Conservation (phyloP, 352 stramenopile genomes). For the Phytophthora pisi region DNA sequence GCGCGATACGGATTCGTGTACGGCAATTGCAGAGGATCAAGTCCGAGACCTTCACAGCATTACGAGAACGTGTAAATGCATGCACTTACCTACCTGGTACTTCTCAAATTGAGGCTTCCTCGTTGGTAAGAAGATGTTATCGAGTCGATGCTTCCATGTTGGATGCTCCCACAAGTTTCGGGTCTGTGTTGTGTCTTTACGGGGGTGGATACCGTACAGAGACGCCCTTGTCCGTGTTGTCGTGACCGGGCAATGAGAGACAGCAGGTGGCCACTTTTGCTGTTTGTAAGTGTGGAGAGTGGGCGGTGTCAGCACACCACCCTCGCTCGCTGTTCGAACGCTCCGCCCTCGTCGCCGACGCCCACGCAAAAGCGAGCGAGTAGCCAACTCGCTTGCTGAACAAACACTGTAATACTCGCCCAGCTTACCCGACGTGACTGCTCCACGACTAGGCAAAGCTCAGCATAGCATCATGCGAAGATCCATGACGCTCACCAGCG, state of each 20-base stretch:
- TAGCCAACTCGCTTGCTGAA: neutral
- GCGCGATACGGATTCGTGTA: no score
- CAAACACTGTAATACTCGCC: neutral
- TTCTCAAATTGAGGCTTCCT: no score
- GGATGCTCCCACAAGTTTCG: neutral
- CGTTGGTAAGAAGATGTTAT: neutral
- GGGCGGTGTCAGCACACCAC: conserved; percentile 21
- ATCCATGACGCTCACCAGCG: conserved; percentile 7
- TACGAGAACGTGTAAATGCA: no score
- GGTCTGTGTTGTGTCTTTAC: neutral
- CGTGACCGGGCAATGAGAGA: conserved; percentile 7
- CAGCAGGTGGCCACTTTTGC: conserved; percentile 26
- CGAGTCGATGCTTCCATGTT: neutral
- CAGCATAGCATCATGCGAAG: neutral
- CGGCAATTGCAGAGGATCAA: no score
- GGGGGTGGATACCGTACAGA: conserved; percentile 16
- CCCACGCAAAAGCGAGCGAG: conserved; percentile 1
- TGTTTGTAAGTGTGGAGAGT: conserved; percentile 36
- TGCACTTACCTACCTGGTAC: no score
- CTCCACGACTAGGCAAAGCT: conserved; percentile 13
- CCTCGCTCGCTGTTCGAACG: conserved; percentile 19
- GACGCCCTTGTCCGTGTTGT: conserved; percentile 15
- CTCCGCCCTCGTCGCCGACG: neutral
- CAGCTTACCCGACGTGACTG: neutral
- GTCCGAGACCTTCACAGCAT: no score